Evolutionary conservation across 2,329 filamentous ascomycete genomes (phyloP).

Genomic region (Talaromyces sp.): DNA sequence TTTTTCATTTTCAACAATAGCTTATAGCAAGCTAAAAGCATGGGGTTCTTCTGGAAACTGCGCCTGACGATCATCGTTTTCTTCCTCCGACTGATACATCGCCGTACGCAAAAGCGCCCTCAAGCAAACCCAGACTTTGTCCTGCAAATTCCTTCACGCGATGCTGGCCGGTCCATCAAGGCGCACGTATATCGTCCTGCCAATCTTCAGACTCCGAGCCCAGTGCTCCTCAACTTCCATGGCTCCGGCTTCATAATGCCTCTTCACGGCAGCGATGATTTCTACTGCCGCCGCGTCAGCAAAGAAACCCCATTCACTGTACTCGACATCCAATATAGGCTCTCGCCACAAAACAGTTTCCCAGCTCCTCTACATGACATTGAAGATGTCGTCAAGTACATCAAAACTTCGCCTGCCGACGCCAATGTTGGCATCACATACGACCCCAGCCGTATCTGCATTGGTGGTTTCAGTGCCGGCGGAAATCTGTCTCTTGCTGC

Average conservation of each 20-base stretch:
- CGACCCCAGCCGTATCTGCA: slow-evolving; percentile 28
- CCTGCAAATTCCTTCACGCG: slow-evolving; percentile 12
- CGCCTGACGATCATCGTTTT: slow-evolving; percentile 10
- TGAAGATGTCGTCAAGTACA: slow-evolving; percentile 39
- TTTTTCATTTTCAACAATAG: neutral
- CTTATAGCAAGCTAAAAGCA: neutral
- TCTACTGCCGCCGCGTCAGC: slow-evolving; percentile 47
- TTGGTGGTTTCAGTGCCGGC: slow-evolving; percentile 44
- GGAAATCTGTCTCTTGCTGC: slow-evolving; percentile 37
- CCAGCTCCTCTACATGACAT: slow-evolving; percentile 48
- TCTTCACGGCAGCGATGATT: slow-evolving; percentile 30
- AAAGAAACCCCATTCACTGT: slow-evolving; percentile 42
- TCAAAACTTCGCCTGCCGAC: slow-evolving; percentile 20
- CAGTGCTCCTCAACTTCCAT: slow-evolving; percentile 13
- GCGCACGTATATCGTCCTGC: slow-evolving; percentile 8
- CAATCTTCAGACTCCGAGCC: neutral
- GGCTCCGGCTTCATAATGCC: slow-evolving; percentile 13
- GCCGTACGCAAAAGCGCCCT: neutral
- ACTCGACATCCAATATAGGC: slow-evolving; percentile 48
- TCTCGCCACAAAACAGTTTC: slow-evolving; percentile 47
- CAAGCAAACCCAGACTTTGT: slow-evolving; percentile 19
- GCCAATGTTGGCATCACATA: slow-evolving; percentile 23
- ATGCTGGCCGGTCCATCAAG: slow-evolving; percentile 9
- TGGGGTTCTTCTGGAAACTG: neutral
- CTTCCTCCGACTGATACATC: neutral